Base-by-base conservation (phyloP, 176 grass and related monocot genomes). In the Oryza meridionalis region DNA sequence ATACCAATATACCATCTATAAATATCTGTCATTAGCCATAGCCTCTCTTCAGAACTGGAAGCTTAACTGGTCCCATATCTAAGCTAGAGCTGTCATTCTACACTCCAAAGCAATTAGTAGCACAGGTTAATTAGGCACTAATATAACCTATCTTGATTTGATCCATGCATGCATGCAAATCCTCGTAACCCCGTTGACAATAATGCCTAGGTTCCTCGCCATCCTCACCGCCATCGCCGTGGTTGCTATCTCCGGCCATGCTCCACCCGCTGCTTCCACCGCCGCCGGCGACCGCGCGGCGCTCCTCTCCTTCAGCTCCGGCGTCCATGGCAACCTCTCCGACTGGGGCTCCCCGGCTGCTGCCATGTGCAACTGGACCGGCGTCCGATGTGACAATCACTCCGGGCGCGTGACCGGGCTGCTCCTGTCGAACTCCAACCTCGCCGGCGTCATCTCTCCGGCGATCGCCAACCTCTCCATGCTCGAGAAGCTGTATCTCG, bases 291-390 rank as follows among this genome's bases (percentile, higher is more conserved):
- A 96, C 19, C 83, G 33, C 0, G 35, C 67, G 0, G 83, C 86
- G 4, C 77, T 92, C 32, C 51, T 96, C 64, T 81, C 80, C 77
- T 91, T 96, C 63, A 70, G 62, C 22, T 88, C 88, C 12, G 46
- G 70, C 12, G 50, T 96, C 47, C n/a, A 63, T 61, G 81, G 75
- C 5, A 91, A 91, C 69, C 73, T 96, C 5, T 46, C 83, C 12
- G 63, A 76, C 68, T 92, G 90, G 90, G 77, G 43, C 61, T 75
- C 88, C 19, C 3, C 73, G 4, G 42, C 42, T 40, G 61, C 62
- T 43, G 64, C 53, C 53, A 58, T 75, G 27, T 91, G 93, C 82
- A 79, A 84, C 45, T 95, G 90, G 90, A 87, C 90, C 32, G 90
- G 93, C 32, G 73, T 96, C 14, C 71, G n/a, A 10, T 92, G 93